These are phyloP conservation scores for Thyridium curvatum DNA, from an alignment of 2,329 filamentous ascomycete genomes.

Conservation along the genomic window DNA sequence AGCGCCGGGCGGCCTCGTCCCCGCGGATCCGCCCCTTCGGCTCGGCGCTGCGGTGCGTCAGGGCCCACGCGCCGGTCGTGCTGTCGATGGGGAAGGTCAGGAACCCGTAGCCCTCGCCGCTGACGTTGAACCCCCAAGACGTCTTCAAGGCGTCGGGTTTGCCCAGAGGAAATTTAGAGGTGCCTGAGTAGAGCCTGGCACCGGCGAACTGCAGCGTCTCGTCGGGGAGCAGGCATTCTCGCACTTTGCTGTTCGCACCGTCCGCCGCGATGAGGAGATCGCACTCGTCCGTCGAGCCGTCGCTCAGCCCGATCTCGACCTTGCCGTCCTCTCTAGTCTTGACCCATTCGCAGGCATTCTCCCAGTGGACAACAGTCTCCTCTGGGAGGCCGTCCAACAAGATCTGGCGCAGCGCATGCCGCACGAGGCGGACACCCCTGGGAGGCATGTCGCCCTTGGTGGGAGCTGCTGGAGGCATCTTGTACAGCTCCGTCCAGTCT, in stretches of 20 bases:
- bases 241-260: conserved; percentile 33
- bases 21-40: conserved; percentile 8
- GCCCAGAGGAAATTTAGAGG: conserved; percentile 24
- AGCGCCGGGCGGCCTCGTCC: conserved; percentile 8
- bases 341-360: too few species aligned
- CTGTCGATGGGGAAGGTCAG: too few species aligned
- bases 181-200: conserved; percentile 29
- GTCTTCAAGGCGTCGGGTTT: conserved; percentile 23
- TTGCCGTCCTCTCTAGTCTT: background rate
- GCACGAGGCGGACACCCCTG: too few species aligned
- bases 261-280: conserved; percentile 40
- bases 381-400: too few species aligned
- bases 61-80: background rate
- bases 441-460: too few species aligned
- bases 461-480: too few species aligned
- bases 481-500: conserved; percentile 21
- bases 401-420: too few species aligned
- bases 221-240: conserved; percentile 27
- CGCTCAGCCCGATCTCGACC: conserved; percentile 4
- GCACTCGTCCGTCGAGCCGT: conserved; percentile 15
- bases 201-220: conserved; percentile 32
- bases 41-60: conserved; percentile 36
- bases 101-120: too few species aligned
- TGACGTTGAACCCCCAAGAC: conserved; percentile 26
- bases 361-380: too few species aligned